Percentiles rank a stretch among this genome's conserved stretches.
phyloP scores from a whole-genome alignment of 1,139 yeast genomes.

The Saccharomyces hybrid region DNA sequence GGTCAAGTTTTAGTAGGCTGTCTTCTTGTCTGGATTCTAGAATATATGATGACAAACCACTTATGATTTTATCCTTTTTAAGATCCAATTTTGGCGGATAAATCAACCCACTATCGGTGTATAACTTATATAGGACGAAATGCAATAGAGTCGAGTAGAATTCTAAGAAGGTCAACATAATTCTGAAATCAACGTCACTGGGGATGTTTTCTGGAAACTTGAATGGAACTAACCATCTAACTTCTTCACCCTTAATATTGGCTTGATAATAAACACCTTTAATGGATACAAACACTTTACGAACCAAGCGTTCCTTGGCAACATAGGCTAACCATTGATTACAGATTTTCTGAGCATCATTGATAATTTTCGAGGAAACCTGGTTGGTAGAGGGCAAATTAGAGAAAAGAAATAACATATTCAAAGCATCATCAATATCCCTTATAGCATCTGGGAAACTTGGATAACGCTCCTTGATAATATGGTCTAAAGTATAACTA shows the following conservation, averaged over 20 bases:
- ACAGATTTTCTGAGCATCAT: constrained; percentile 78
- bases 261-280: constrained; percentile 98
- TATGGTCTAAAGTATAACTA: constrained; percentile 76
- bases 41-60: constrained; percentile 81
- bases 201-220: constrained; percentile 96
- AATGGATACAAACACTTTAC: constrained; percentile 90
- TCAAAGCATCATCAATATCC: constrained; percentile 91
- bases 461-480: constrained; percentile 93
- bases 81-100: constrained; percentile 86
- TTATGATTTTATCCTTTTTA: constrained; percentile 70
- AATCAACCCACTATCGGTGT: constrained; percentile 74
- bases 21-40: constrained; percentile 47
- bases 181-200: constrained; percentile 86
- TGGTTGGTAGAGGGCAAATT: constrained; percentile 91
- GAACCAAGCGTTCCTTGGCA: constrained; percentile 72
- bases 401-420: constrained; percentile 89
- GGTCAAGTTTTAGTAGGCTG: constrained; percentile 36
- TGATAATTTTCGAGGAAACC: constrained; percentile 70
- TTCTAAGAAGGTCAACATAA: constrained; percentile 94
- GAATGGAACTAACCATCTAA: constrained; percentile 95
- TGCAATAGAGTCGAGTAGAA: constrained; percentile 88
- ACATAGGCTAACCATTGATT: constrained; percentile 95
- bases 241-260: constrained; percentile 78
- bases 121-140: constrained; percentile 77
- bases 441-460: constrained; percentile 86